These are phyloP conservation scores for Venturia nashicola DNA, from an alignment of 2,329 filamentous ascomycete species.

Conservation along the genomic window DNA sequence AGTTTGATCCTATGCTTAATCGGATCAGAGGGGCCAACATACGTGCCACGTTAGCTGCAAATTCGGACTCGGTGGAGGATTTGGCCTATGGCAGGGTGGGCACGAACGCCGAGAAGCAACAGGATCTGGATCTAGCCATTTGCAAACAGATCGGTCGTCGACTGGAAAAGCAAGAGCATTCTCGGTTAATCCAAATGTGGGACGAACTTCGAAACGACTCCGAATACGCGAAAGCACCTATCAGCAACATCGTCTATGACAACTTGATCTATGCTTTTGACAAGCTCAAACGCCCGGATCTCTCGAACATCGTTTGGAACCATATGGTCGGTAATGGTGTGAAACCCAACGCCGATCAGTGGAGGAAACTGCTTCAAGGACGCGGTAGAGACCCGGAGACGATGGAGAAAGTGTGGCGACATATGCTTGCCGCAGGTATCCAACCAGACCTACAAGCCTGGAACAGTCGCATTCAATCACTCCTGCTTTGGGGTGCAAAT, in stretches of 20 bases:
- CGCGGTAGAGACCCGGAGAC: slow-evolving; percentile 44
- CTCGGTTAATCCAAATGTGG: not conserved
- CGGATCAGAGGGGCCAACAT: not conserved
- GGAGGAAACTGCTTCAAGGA: slow-evolving; percentile 62
- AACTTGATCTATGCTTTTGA: slow-evolving; percentile 1
- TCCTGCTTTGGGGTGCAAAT: slow-evolving; percentile 44
- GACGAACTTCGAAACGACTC: not conserved
- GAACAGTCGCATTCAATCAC: slow-evolving; percentile 56
- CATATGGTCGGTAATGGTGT: slow-evolving; percentile 42
- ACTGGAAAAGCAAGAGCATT: not conserved
- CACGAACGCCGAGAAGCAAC: not conserved
- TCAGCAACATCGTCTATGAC: not conserved
- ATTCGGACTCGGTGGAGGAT: not conserved
- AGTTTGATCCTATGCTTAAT: not conserved
- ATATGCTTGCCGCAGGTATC: slow-evolving; percentile 44
- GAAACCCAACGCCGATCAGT: slow-evolving; percentile 51
- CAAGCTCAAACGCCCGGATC: not conserved
- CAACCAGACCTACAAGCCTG: slow-evolving; percentile 54
- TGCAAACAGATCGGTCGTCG: not conserved
- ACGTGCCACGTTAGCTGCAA: not conserved
- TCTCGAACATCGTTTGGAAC: slow-evolving; percentile 38
- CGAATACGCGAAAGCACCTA: not conserved
- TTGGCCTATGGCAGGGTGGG: not conserved
- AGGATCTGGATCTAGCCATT: not conserved
- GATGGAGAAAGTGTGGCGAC: slow-evolving; percentile 55